These are phyloP conservation scores for Microglena sp. DNA, from an alignment of 139 green algal genomes.

Conservation along the genomic window DNA sequence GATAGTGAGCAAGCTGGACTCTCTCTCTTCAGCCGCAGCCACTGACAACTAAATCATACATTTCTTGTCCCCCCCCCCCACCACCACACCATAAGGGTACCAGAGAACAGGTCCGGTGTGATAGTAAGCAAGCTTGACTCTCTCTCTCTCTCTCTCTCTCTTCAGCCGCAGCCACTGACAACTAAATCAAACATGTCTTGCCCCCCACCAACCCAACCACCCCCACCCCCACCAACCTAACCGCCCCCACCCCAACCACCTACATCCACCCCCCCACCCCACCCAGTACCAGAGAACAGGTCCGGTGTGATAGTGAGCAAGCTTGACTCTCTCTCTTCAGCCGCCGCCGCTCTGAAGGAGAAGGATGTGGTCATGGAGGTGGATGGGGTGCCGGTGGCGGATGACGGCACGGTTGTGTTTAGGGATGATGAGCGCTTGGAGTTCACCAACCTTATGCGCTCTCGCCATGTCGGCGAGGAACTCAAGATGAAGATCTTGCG, in stretches of 20 bases:
- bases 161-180: conserved; percentile 23
- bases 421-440: conserved; percentile 56
- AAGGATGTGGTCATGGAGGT: conserved; percentile 43
- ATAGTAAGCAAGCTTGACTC: conserved; percentile 59
- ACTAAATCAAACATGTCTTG: too few species aligned
- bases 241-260: too few species aligned
- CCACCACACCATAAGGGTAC: too few species aligned
- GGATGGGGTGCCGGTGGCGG: conserved; percentile 31
- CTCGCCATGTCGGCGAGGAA: conserved; percentile 48
- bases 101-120: conserved; percentile 34
- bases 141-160: too few species aligned
- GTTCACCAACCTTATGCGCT: conserved; percentile 39
- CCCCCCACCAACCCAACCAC: too few species aligned
- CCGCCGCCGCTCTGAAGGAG: conserved; percentile 27
- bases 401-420: conserved; percentile 57
- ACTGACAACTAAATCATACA: too few species aligned
- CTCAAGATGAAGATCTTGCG: conserved; percentile 40
- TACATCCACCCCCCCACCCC: too few species aligned
- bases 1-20: conserved; percentile 58
- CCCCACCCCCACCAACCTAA: too few species aligned
- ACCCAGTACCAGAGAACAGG: conserved; percentile 31
- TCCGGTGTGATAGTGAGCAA: conserved; percentile 58
- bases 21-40: conserved; percentile 31
- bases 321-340: conserved; percentile 45
- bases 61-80: too few species aligned